Conservation (phyloP, 345 rosid genomes). For the Punica granatum region DNA sequence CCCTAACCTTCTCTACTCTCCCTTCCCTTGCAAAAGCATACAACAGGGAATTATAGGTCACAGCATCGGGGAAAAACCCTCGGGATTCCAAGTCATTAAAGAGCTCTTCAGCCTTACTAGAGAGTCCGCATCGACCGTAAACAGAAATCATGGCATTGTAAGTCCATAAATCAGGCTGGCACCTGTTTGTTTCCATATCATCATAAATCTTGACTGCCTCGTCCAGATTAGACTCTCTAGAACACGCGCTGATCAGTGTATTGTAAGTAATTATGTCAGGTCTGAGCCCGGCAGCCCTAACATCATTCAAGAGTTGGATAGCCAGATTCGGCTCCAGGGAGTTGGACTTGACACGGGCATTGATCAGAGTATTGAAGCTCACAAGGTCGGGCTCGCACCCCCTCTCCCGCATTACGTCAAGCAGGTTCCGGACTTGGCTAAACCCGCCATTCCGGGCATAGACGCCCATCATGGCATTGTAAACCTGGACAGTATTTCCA, state of each 20-base stretch:
- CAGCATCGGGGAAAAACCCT: slow-evolving; percentile 82
- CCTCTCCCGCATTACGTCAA: slow-evolving; percentile 65
- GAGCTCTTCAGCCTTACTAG: slow-evolving; percentile 60
- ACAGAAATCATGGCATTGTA: slow-evolving; percentile 95
- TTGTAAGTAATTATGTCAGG: slow-evolving; percentile 91
- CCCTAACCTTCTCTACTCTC: slow-evolving; percentile 63
- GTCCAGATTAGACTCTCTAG: slow-evolving; percentile 67
- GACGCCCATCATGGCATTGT: slow-evolving; percentile 95
- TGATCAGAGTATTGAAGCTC: slow-evolving; percentile 88
- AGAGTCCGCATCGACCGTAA: slow-evolving; percentile 73
- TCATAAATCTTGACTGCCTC: slow-evolving; percentile 63
- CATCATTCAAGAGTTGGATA: slow-evolving; percentile 57
- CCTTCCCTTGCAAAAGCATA: slow-evolving; percentile 94
- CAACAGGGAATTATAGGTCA: slow-evolving; percentile 81
- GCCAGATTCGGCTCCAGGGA: slow-evolving; percentile 54
- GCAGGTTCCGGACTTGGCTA: slow-evolving; percentile 54
- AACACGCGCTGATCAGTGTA: slow-evolving; percentile 87
- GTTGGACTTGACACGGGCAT: slow-evolving; percentile 67
- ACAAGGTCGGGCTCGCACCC: slow-evolving; percentile 89
- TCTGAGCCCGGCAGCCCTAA: slow-evolving; percentile 65
- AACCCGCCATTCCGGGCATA: slow-evolving; percentile 71
- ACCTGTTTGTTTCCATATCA: slow-evolving; percentile 62
- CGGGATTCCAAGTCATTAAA: slow-evolving; percentile 62
- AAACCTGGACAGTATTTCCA: slow-evolving; percentile 76
- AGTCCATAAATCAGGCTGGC: slow-evolving; percentile 96